These are phyloP conservation scores for Sugiyamaella castrensis DNA, from an alignment of 1,139 yeast species.

Conservation along the genomic window DNA sequence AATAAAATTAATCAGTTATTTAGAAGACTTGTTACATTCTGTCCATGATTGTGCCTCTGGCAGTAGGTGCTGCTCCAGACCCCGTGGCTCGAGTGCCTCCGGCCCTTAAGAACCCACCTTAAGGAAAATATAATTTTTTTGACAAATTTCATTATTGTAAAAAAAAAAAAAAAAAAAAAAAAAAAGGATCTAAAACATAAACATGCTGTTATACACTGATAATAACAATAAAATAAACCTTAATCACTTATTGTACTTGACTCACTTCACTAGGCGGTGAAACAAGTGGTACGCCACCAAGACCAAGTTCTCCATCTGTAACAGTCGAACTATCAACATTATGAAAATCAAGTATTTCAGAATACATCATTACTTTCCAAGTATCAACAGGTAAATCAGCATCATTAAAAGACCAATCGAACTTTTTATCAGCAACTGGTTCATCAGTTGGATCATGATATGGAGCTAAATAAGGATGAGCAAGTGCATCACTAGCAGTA, in stretches of 20 bases:
- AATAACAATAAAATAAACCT: neutral
- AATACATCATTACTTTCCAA: slow-evolving; percentile 99
- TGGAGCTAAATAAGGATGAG: slow-evolving; percentile 93
- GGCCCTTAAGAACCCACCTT: too few species aligned
- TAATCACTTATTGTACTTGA: neutral
- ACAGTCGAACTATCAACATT: slow-evolving; percentile 49
- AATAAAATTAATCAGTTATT: neutral
- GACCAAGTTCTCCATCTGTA: neutral
- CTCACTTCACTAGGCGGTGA: neutral
- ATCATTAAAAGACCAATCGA: slow-evolving; percentile 98
- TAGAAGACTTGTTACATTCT: neutral
- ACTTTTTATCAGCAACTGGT: slow-evolving; percentile 87
- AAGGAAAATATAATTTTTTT: too few species aligned
- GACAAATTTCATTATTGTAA: too few species aligned
- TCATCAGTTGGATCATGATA: slow-evolving; percentile 98
- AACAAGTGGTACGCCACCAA: neutral
- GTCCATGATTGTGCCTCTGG: neutral
- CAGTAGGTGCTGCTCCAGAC: neutral
- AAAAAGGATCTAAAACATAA: too few species aligned
- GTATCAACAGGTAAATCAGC: slow-evolving; percentile 97
- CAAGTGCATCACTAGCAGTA: slow-evolving; percentile 84
- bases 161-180: too few species aligned
- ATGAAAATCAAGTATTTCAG: slow-evolving; percentile 94
- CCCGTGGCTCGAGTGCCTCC: too few species aligned
- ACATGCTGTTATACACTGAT: too few species aligned